Conservation (phyloP, 116 monocot genomes). For the Posidonia oceanica region DNA sequence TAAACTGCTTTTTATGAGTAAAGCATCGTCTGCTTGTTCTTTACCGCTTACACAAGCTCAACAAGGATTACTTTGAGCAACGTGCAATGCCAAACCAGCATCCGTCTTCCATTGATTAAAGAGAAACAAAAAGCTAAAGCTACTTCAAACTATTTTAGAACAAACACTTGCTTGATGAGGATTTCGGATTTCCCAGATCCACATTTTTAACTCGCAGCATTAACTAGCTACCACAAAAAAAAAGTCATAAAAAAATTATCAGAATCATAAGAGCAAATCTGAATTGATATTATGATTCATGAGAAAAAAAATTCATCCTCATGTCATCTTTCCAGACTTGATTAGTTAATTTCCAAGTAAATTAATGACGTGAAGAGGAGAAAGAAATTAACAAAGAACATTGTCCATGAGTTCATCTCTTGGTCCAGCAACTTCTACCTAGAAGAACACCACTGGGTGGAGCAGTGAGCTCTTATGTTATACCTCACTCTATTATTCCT, state of each 20-base stretch:
- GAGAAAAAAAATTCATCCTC: too few relatives aligned
- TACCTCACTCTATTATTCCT: conserved; percentile 40
- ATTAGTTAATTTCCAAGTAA: too few relatives aligned
- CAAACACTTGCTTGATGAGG: not conserved
- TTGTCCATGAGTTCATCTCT: conserved; percentile 21
- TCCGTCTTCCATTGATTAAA: not conserved
- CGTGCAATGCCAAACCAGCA: not conserved
- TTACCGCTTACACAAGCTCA: not conserved
- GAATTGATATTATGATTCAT: too few relatives aligned
- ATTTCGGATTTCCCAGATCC: not conserved
- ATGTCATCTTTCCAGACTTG: too few relatives aligned
- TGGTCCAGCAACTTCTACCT: conserved; percentile 59
- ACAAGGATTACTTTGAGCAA: not conserved
- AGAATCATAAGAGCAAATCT: too few relatives aligned
- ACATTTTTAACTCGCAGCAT: not conserved
- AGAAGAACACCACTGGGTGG: conserved; percentile 71
- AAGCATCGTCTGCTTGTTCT: not conserved
- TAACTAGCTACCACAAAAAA: not conserved
- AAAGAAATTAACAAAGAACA: too few relatives aligned
- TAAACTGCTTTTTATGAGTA: not conserved
- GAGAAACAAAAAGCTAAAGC: not conserved
- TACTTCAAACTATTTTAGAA: not conserved
- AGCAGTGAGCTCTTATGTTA: conserved; percentile 43
- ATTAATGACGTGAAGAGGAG: too few relatives aligned
- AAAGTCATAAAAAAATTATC: not conserved